Evolutionary conservation across 805 yeast genomes (phyloP), one percentile per base, ranked within the genome.

Genomic region (Cyberlindnera subsufficiens): DNA sequence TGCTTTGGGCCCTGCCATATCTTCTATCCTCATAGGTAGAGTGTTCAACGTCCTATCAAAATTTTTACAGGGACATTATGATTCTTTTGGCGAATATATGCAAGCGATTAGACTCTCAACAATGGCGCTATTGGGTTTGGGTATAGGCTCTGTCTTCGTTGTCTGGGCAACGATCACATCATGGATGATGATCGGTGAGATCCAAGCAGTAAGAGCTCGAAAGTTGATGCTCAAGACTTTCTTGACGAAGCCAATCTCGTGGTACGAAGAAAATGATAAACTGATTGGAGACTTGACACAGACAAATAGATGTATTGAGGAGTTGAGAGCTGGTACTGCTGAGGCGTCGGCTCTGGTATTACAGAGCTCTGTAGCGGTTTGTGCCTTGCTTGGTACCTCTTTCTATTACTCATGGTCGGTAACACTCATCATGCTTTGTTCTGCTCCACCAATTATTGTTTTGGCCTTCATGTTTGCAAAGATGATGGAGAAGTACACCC

Each of bases 381-480:
- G 76, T 4, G 77, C 83, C 0, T 62, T 83, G 10, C 56, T 82
- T 2, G 71, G 77, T 1, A 77, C 85, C 0, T 80, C 96, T 1
- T 74, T 93, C 58, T 73, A 74, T 46, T 81, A 79, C 46, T 86
- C 95, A 3, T 91, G 97, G 97, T 72, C 86, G 4, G 69, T 93
- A 10, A 86, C 97, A 0, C 63, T 93, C 20, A 75, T 93, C 2
- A 77, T 84, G n/a, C 55, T 91, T 45, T 81, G 87, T 1, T 71
- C 84, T 4, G 52, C 87, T 4, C 99, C 99, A 0, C 30, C 89
- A 0, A 75, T 91, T 44, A 69, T 69, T 0, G 8, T 70, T 0
- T 48, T 74, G 3, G 78, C 83, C 1, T 61, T 66, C 31, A 30
- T 70, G 0, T 74, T 82, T 43, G 78, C 89, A 0, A 66, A 56